A percentile compares a stretch with the other conserved stretches of the same genome.
phyloP scores from a whole-genome alignment of 1,284 basidiomycete species.

The Phaffia rhodozyma region DNA sequence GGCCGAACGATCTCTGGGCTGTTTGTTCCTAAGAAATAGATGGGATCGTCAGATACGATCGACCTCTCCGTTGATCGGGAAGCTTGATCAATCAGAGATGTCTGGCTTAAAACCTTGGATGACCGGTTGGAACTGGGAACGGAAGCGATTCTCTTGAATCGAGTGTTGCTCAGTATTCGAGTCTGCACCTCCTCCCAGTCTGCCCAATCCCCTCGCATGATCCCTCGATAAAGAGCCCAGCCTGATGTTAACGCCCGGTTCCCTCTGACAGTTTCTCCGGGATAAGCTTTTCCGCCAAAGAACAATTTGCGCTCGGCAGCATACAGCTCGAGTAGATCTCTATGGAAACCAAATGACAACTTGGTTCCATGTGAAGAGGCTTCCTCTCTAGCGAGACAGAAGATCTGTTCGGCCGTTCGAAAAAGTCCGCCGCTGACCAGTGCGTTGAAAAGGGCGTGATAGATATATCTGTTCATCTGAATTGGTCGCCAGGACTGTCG shows the following conservation, averaged over 20 bases:
- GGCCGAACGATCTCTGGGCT: no score
- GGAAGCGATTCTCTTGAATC: no score
- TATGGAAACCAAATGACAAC: not conserved
- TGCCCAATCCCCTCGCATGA: conserved; percentile 5
- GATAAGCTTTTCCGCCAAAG: not conserved
- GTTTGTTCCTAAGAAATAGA: no score
- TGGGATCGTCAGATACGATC: no score
- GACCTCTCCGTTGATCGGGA: no score
- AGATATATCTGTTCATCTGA: not conserved
- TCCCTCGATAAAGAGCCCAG: conserved; percentile 7
- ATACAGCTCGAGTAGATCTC: not conserved
- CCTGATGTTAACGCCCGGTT: not conserved
- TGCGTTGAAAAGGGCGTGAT: not conserved
- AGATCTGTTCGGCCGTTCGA: conserved; percentile 1
- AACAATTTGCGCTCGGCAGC: not conserved
- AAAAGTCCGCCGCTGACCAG: not conserved
- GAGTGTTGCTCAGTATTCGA: no score
- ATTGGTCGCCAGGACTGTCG: not conserved
- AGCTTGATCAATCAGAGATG: no score
- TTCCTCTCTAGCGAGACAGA: conserved; percentile 1
- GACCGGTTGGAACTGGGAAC: no score
- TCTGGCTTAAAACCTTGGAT: no score
- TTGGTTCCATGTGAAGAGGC: not conserved
- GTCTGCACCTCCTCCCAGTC: not conserved
- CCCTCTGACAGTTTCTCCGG: not conserved